Percentiles rank a stretch among this genome's conserved stretches.
phyloP scores from a whole-genome alignment of 225 moss, liverwort and hornwort species.

The Physcomitrium patens region DNA sequence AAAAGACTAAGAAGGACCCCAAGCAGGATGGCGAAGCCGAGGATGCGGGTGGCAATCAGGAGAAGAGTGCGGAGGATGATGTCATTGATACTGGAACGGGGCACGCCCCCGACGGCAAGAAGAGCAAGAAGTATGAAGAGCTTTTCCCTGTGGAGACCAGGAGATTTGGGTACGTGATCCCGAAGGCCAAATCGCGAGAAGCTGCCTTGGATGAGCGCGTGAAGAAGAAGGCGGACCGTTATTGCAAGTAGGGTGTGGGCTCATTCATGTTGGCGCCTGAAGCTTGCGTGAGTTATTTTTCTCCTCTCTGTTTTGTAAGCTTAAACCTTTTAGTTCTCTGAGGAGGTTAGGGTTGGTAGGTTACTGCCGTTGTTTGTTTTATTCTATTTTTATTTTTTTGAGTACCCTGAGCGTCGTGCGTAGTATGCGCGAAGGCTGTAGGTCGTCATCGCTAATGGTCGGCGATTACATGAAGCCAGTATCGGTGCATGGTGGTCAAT shows the following conservation, averaged over 20 bases:
- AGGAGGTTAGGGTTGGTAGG: not conserved
- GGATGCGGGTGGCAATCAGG: conserved; percentile 18
- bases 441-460: not conserved
- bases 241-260: conserved; percentile 74
- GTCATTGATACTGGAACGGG: conserved; percentile 89
- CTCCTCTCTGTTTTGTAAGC: not conserved
- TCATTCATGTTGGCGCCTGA: not conserved
- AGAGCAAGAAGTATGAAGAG: conserved; percentile 99
- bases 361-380: too few relatives aligned
- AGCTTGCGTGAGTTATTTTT: conserved; percentile 30
- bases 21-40: conserved; percentile 31
- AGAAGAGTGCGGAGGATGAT: conserved; percentile 34
- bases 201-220: conserved; percentile 89
- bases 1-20: conserved; percentile 31
- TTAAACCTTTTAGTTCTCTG: not conserved
- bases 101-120: conserved; percentile 99
- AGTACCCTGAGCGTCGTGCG: not conserved
- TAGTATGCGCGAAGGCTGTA: not conserved
- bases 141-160: conserved; percentile 94
- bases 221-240: conserved; percentile 97
- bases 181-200: conserved; percentile 70
- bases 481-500: not conserved
- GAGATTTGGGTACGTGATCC: conserved; percentile 84
- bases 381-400: too few relatives aligned
- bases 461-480: not conserved